phyloP scores from a whole-genome alignment of 495 filamentous ascomycete genomes.

The Chaetomidium leptoderma region DNA sequence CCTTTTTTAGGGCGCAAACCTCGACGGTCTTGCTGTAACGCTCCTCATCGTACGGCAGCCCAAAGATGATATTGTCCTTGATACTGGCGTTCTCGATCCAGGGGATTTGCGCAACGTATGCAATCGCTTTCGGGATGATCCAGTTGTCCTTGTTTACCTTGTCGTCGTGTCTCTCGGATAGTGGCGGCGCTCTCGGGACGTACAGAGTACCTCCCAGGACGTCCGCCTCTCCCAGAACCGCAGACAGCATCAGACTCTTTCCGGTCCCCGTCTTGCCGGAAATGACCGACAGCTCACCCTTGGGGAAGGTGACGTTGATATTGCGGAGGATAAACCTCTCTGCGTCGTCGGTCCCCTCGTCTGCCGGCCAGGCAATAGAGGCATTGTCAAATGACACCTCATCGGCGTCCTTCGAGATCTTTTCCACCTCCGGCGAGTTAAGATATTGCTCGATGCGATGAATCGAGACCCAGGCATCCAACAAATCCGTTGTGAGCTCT shows the following conservation, averaged over 20 bases:
- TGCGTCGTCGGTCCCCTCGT: slow-evolving; percentile 48
- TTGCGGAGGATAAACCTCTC: slow-evolving; percentile 59
- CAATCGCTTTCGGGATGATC: slow-evolving; percentile 64
- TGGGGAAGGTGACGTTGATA: slow-evolving; percentile 62
- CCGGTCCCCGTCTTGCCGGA: slow-evolving; percentile 64
- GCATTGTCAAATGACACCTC: slow-evolving; percentile 64
- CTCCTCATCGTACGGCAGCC: slow-evolving; percentile 59
- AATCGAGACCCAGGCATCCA: slow-evolving; percentile 71
- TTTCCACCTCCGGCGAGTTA: slow-evolving; percentile 58
- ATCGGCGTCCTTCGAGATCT: slow-evolving; percentile 52
- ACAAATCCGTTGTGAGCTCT: slow-evolving; percentile 62
- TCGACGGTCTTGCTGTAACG: slow-evolving; percentile 63
- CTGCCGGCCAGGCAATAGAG: slow-evolving; percentile 71
- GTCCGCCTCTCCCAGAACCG: slow-evolving; percentile 63
- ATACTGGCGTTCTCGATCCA: slow-evolving; percentile 85
- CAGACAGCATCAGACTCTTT: slow-evolving; percentile 61
- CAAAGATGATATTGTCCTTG: slow-evolving; percentile 70
- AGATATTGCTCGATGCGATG: slow-evolving; percentile 72
- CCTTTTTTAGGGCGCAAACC: slow-evolving; percentile 68
- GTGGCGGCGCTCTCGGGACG: slow-evolving; percentile 44
- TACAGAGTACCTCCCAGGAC: slow-evolving; percentile 50
- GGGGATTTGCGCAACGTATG: slow-evolving; percentile 76
- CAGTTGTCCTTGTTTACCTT: slow-evolving; percentile 62
- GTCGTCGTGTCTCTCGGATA: slow-evolving; percentile 48
- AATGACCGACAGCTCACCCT: slow-evolving; percentile 65